Evolutionary conservation across 352 stramenopile genomes (phyloP).

Genomic region (Pythium guiyangense): DNA sequence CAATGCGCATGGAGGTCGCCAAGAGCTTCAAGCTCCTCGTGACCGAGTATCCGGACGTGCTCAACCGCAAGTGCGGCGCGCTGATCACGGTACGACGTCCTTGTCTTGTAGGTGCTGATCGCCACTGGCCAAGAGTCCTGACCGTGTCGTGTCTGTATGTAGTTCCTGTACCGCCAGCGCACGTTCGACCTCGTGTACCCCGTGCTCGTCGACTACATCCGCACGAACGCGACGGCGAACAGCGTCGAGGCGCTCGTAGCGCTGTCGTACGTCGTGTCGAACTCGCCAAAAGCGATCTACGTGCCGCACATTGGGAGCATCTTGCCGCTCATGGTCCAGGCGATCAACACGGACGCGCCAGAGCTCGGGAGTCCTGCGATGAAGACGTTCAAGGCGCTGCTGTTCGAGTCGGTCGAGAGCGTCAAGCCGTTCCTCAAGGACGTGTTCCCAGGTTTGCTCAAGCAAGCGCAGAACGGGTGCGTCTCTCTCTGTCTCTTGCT

Average conservation of each 20-base stretch:
- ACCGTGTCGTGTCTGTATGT: background rate
- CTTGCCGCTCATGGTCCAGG: slow-evolving; percentile 80
- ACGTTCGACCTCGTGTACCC: slow-evolving; percentile 80
- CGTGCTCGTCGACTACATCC: slow-evolving; percentile 59
- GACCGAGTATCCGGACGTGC: slow-evolving; percentile 70
- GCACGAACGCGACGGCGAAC: slow-evolving; percentile 25
- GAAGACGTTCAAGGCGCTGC: slow-evolving; percentile 67
- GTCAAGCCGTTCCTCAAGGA: slow-evolving; percentile 84
- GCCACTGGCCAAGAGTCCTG: too few relatives aligned
- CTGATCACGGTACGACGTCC: slow-evolving; percentile 55
- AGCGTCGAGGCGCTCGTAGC: slow-evolving; percentile 70
- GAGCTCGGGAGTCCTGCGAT: slow-evolving; percentile 79
- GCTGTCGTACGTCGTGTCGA: slow-evolving; percentile 75
- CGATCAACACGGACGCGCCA: slow-evolving; percentile 67
- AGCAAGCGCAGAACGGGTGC: slow-evolving; percentile 77
- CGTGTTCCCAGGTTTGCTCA: slow-evolving; percentile 77
- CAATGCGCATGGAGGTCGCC: slow-evolving; percentile 66
- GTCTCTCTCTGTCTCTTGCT: slow-evolving; percentile 7
- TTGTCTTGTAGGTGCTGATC: too few relatives aligned
- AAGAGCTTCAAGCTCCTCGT: slow-evolving; percentile 80
- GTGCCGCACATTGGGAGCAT: slow-evolving; percentile 70
- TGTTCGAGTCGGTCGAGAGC: slow-evolving; percentile 73
- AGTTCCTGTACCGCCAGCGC: slow-evolving; percentile 80
- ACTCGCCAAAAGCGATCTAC: slow-evolving; percentile 78
- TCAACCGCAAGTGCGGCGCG: slow-evolving; percentile 82